Conservation (phyloP, 1,139 yeast genomes). For the Sugiyamaella xylanicola region DNA sequence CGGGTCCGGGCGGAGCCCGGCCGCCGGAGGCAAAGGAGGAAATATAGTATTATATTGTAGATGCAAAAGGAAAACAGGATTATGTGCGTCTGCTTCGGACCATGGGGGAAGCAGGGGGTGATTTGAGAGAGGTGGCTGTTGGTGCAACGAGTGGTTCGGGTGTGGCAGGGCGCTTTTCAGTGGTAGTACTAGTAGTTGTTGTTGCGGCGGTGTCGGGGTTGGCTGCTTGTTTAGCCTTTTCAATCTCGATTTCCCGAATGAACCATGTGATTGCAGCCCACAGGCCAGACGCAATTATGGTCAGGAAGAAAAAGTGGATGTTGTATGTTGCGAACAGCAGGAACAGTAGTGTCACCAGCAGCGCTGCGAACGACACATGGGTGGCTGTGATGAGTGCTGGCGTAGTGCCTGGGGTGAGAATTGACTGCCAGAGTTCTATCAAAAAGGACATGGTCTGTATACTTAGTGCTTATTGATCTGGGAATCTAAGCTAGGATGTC, state of each 20-base stretch:
- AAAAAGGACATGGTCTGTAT: constrained; percentile 37
- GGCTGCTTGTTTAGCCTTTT: constrained; percentile 42
- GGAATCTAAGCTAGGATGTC: too few species aligned
- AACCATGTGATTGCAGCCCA: constrained; percentile 92
- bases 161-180: constrained; percentile 21
- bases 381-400: constrained; percentile 86
- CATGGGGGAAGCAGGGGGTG: constrained; percentile 9
- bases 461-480: too few species aligned
- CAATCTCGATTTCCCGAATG: constrained; percentile 63
- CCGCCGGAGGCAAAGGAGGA: neutral
- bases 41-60: too few species aligned
- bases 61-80: too few species aligned
- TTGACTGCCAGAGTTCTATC: constrained; percentile 81
- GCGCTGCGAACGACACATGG: constrained; percentile 63
- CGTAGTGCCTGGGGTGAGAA: constrained; percentile 92
- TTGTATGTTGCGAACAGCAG: constrained; percentile 67
- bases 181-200: neutral
- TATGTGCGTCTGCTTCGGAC: constrained; percentile 17
- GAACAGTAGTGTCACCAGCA: constrained; percentile 54
- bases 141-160: constrained; percentile 29
- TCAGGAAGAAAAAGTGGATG: constrained; percentile 74
- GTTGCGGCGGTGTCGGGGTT: neutral
- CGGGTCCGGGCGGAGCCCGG: neutral
- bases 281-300: constrained; percentile 66
- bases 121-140: constrained; percentile 9